Conservation (phyloP, 2,329 filamentous ascomycete species). For the Nannizziopsis arthrosporioides region DNA sequence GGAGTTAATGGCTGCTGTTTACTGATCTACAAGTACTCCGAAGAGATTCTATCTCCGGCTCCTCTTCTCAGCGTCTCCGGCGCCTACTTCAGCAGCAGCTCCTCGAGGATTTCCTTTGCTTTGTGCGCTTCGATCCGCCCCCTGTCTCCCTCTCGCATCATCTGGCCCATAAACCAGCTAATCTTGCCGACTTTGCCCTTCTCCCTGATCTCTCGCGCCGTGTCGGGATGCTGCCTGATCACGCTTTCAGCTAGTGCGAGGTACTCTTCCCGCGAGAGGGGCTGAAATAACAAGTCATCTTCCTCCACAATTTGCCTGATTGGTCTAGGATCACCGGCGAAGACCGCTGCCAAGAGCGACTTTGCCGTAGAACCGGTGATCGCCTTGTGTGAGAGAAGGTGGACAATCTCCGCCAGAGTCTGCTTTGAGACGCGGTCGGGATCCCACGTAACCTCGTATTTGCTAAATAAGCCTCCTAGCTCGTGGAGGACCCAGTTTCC, state of each 20-base stretch:
- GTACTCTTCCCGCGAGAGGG: constrained; percentile 47
- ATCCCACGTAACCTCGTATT: constrained; percentile 40
- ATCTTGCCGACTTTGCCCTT: constrained; percentile 54
- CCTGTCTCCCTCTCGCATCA: constrained; percentile 50
- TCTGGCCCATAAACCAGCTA: constrained; percentile 57
- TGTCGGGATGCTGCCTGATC: constrained; percentile 43
- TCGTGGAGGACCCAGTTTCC: constrained; percentile 68
- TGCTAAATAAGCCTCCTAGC: constrained; percentile 51
- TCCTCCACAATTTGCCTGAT: constrained; percentile 45
- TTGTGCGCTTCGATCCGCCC: constrained; percentile 51
- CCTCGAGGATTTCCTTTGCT: constrained; percentile 44
- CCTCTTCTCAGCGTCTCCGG: neutral
- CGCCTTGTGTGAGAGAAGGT: constrained; percentile 32
- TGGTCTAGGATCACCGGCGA: constrained; percentile 39
- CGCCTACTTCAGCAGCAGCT: constrained; percentile 31
- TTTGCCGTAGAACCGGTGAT: constrained; percentile 50
- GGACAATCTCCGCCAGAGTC: constrained; percentile 37
- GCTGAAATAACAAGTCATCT: constrained; percentile 44
- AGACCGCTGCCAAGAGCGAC: constrained; percentile 45
- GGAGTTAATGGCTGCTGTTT: too few relatives aligned
- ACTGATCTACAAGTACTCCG: too few relatives aligned
- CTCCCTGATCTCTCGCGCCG: constrained; percentile 48
- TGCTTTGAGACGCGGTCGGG: constrained; percentile 30
- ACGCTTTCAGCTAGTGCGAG: constrained; percentile 42
- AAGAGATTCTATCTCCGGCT: too few relatives aligned